Conservation (phyloP, 2,329 filamentous ascomycete species). For the Alternaria arbusti region DNA sequence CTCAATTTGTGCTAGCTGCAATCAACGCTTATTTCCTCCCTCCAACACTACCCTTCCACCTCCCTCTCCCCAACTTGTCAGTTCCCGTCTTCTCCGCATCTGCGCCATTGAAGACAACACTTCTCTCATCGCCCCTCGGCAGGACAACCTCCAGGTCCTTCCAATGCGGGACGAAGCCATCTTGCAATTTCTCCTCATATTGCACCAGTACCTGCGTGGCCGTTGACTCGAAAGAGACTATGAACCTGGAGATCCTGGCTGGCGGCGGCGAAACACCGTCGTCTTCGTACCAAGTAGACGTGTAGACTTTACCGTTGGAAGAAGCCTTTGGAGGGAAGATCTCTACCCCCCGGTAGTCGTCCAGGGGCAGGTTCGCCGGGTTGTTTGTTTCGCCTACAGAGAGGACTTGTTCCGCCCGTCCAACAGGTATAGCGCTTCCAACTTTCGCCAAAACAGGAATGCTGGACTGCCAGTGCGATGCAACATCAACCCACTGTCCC, state of each 20-base stretch:
- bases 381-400: slow-evolving; percentile 58
- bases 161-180: slow-evolving; percentile 58
- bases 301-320: slow-evolving; percentile 46
- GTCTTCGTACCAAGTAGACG: slow-evolving; percentile 62
- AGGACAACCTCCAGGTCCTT: slow-evolving; percentile 58
- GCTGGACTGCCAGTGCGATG: slow-evolving; percentile 59
- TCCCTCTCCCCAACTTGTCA: background rate
- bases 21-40: background rate
- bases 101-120: slow-evolving; percentile 31
- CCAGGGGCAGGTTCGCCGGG: slow-evolving; percentile 54
- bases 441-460: slow-evolving; percentile 64
- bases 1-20: background rate
- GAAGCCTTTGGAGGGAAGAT: slow-evolving; percentile 60
- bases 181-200: slow-evolving; percentile 49
- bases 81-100: background rate
- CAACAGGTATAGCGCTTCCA: slow-evolving; percentile 61
- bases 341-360: slow-evolving; percentile 64
- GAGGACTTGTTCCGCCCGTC: slow-evolving; percentile 59
- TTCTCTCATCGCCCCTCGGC: slow-evolving; percentile 57
- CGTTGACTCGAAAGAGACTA: slow-evolving; percentile 41
- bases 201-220: slow-evolving; percentile 53
- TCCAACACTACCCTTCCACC: background rate
- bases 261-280: slow-evolving; percentile 59
- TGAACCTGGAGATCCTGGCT: slow-evolving; percentile 37
- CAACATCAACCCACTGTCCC: slow-evolving; percentile 61